Evolutionary conservation across 2,329 filamentous ascomycete genomes (phyloP).

Genomic region (Aotearoamyces nothofagi): DNA sequence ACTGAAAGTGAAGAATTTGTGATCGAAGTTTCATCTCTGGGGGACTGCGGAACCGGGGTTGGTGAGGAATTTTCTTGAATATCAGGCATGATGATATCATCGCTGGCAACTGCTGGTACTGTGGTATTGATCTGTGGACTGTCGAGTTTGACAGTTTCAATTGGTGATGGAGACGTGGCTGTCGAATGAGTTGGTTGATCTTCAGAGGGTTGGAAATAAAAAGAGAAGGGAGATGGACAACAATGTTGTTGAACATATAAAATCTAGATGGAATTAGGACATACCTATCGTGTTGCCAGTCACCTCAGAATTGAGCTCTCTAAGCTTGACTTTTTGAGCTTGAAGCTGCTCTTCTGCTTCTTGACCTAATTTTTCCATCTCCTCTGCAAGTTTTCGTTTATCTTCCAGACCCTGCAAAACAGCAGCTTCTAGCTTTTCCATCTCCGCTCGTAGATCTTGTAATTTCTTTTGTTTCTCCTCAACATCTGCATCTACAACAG

Average conservation of each 20-base stretch:
- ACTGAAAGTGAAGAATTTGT: too few species aligned
- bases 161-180: neutral
- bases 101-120: neutral
- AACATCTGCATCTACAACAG: slow-evolving; percentile 19
- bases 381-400: slow-evolving; percentile 18
- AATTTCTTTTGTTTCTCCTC: slow-evolving; percentile 14
- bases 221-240: too few species aligned
- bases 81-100: neutral
- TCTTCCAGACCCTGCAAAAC: slow-evolving; percentile 17
- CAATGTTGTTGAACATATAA: too few species aligned
- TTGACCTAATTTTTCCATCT: slow-evolving; percentile 18
- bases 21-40: too few species aligned
- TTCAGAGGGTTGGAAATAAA: neutral
- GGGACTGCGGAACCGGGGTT: too few species aligned
- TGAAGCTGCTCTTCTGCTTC: slow-evolving; percentile 21
- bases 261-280: neutral
- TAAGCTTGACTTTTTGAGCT: slow-evolving; percentile 18
- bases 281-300: slow-evolving; percentile 2
- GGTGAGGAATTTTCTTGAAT: too few species aligned
- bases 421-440: slow-evolving; percentile 17
- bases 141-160: neutral
- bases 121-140: too few species aligned
- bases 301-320: neutral
- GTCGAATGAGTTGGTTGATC: neutral
- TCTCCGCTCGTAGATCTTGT: slow-evolving; percentile 16